Conservation (phyloP, 768 basidiomycete species). For the Mycena capillaripes region DNA sequence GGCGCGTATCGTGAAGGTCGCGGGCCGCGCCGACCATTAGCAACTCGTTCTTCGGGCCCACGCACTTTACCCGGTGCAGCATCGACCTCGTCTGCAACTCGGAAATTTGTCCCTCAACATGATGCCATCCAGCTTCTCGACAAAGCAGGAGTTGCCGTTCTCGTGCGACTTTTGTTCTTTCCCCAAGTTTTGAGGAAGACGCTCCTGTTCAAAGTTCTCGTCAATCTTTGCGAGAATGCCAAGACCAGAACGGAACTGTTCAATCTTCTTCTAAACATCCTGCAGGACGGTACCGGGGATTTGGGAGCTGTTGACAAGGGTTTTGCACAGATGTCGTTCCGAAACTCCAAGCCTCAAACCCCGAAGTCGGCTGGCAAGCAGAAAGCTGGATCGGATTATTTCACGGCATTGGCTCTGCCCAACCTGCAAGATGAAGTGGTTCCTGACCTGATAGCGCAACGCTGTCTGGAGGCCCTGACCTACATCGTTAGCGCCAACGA, state of each 20-base stretch:
- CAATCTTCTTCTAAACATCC: slow-evolving; percentile 92
- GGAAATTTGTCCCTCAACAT: slow-evolving; percentile 72
- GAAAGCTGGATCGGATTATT: slow-evolving; percentile 68
- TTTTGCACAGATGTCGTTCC: slow-evolving; percentile 91
- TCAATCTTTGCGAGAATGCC: slow-evolving; percentile 95
- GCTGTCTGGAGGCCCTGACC: slow-evolving; percentile 91
- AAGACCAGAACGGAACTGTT: slow-evolving; percentile 94
- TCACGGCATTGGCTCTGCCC: slow-evolving; percentile 62
- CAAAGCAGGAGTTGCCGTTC: slow-evolving; percentile 87
- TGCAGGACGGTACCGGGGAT: slow-evolving; percentile 96
- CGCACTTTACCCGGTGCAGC: slow-evolving; percentile 45
- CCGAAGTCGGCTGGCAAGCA: slow-evolving; percentile 81
- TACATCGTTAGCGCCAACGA: slow-evolving; percentile 92
- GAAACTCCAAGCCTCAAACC: slow-evolving; percentile 63
- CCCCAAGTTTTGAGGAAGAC: slow-evolving; percentile 92
- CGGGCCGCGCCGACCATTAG: slow-evolving; percentile 49
- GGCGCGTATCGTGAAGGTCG: slow-evolving; percentile 75
- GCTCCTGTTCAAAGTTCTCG: slow-evolving; percentile 88
- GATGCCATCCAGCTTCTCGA: slow-evolving; percentile 96
- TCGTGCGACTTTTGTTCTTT: slow-evolving; percentile 95
- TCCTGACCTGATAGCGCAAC: slow-evolving; percentile 93
- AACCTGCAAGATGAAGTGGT: slow-evolving; percentile 81
- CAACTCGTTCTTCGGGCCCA: slow-evolving; percentile 47
- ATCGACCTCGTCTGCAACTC: slow-evolving; percentile 49
- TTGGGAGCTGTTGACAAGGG: slow-evolving; percentile 93